phyloP scores from a whole-genome alignment of 2,329 filamentous ascomycete genomes.

The Fusarium chaquense region DNA sequence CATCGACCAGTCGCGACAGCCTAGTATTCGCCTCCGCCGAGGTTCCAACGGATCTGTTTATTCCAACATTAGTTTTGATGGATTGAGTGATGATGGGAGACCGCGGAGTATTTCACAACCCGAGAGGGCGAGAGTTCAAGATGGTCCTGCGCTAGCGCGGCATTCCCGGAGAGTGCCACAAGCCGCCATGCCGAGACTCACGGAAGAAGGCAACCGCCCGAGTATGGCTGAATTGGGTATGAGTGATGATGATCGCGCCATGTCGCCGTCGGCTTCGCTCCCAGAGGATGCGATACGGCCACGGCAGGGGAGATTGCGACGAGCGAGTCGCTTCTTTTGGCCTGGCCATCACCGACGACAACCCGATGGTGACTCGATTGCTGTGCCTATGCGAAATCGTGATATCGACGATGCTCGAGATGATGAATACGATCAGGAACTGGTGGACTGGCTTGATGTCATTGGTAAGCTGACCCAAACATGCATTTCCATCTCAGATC shows the following conservation, averaged over 20 bases:
- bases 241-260: conserved; percentile 15
- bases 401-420: conserved; percentile 28
- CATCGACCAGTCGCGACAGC: conserved; percentile 37
- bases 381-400: conserved; percentile 7
- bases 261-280: conserved; percentile 48
- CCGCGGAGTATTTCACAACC: conserved; percentile 55
- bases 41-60: conserved; percentile 42
- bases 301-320: conserved; percentile 26
- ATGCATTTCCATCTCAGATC: not conserved
- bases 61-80: conserved; percentile 34
- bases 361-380: not conserved
- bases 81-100: conserved; percentile 36
- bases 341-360: conserved; percentile 38
- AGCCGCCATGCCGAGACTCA: conserved; percentile 54
- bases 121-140: conserved; percentile 40
- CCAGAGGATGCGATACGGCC: conserved; percentile 40
- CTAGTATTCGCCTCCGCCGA: conserved; percentile 47
- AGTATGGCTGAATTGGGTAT: conserved; percentile 53
- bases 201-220: conserved; percentile 55
- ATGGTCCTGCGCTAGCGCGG: conserved; percentile 41
- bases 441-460: conserved; percentile 57
- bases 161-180: conserved; percentile 51
- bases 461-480: conserved; percentile 49
- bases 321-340: conserved; percentile 48
- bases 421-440: conserved; percentile 55